Conservation (phyloP, 768 basidiomycete genomes). For the Psilocybe subaeruginosa region DNA sequence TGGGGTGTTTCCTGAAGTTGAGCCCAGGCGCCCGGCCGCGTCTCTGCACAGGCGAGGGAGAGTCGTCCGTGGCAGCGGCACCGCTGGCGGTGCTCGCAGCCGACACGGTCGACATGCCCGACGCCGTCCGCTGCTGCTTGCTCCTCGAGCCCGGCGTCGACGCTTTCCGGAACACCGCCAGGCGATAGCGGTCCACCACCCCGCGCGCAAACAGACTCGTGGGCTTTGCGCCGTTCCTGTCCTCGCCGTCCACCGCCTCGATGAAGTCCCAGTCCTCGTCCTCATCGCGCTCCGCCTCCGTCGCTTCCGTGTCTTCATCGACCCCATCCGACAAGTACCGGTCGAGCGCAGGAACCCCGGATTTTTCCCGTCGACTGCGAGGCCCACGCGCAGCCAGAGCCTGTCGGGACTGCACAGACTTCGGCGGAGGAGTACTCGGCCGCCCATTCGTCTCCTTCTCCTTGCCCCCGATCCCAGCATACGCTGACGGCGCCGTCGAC, state of each 20-base stretch:
- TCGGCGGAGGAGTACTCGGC: slow-evolving; percentile 23
- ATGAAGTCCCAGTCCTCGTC: slow-evolving; percentile 95
- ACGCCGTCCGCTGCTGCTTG: slow-evolving; percentile 44
- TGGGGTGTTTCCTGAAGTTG: slow-evolving; percentile 72
- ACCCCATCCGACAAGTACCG: slow-evolving; percentile 62
- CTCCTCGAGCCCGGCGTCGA: slow-evolving; percentile 52
- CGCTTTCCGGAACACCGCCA: slow-evolving; percentile 86
- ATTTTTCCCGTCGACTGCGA: slow-evolving; percentile 73
- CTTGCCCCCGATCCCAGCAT: slow-evolving; percentile 6
- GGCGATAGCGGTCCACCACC: slow-evolving; percentile 84
- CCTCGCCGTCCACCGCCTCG: slow-evolving; percentile 80
- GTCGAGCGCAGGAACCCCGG: slow-evolving; percentile 81
- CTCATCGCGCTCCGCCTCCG: slow-evolving; percentile 51
- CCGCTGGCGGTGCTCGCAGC: slow-evolving; percentile 31
- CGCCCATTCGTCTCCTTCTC: slow-evolving; percentile 28
- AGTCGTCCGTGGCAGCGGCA: slow-evolving; percentile 49
- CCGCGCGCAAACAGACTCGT: slow-evolving; percentile 89
- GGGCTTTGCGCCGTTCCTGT: slow-evolving; percentile 79
- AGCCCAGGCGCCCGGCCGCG: slow-evolving; percentile 73
- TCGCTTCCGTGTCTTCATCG: slow-evolving; percentile 49
- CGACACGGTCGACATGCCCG: slow-evolving; percentile 61
- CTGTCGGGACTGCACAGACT: slow-evolving; percentile 27
- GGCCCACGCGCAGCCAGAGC: slow-evolving; percentile 26
- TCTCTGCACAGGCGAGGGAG: slow-evolving; percentile 54
- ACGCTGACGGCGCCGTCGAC: slow-evolving; percentile 1